Percentiles rank a stretch among this genome's conserved stretches.
Conservation (phyloP, 2,329 filamentous ascomycete species). For the Claviceps sp. region DNA sequence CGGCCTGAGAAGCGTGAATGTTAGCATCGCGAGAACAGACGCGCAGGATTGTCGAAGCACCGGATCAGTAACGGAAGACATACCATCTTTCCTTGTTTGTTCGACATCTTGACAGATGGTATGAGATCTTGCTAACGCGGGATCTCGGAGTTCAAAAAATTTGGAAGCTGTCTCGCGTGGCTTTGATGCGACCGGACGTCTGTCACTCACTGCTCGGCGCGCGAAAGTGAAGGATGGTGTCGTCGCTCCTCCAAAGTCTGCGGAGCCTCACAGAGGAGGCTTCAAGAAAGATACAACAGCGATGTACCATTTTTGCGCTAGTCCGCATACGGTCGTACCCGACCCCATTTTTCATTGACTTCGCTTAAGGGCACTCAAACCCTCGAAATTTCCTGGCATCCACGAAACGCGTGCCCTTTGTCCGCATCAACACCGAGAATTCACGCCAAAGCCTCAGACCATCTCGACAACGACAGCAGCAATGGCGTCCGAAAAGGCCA, state of each 20-base stretch:
- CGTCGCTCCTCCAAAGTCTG: constrained; percentile 24
- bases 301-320: constrained; percentile 19
- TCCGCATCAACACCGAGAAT: no score
- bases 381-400: constrained; percentile 23
- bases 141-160: constrained; percentile 29
- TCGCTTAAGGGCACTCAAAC: constrained; percentile 28
- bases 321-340: constrained; percentile 2
- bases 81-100: constrained; percentile 99
- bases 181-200: constrained; percentile 26
- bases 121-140: constrained; percentile 19
- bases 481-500: constrained; percentile 63
- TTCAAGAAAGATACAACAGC: constrained; percentile 18
- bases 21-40: constrained; percentile 45
- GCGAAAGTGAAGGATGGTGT: constrained; percentile 23
- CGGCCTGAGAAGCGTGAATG: constrained; percentile 44
- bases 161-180: constrained; percentile 21
- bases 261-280: constrained; percentile 30
- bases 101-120: constrained; percentile 22
- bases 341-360: constrained; percentile 12
- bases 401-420: constrained; percentile 20
- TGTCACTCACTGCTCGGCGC: constrained; percentile 27
- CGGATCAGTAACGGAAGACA: constrained; percentile 29
- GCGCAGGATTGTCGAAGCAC: constrained; percentile 15
- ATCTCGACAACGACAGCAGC: constrained; percentile 24
- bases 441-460: constrained; percentile 20